phyloP scores from a whole-genome alignment of 805 yeast species.

The Sungouiella blattae region DNA sequence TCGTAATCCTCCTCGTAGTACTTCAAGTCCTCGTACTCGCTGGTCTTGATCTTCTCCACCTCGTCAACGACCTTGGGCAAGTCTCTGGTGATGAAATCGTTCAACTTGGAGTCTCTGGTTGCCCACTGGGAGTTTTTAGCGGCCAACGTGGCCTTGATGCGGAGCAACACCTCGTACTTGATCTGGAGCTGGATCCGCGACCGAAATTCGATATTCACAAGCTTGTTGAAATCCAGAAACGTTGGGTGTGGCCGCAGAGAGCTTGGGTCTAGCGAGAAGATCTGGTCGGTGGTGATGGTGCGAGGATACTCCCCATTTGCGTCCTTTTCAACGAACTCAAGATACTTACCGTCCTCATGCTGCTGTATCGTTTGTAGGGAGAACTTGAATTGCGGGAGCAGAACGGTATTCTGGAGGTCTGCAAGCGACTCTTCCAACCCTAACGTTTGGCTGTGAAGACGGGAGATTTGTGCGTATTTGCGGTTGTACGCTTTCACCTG shows the following conservation, averaged over 20 bases:
- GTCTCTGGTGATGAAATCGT: conserved; percentile 26
- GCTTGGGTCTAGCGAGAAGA: conserved; percentile 28
- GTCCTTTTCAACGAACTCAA: conserved; percentile 13
- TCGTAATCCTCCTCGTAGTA: conserved; percentile 19
- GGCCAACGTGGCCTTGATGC: conserved; percentile 28
- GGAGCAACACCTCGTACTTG: conserved; percentile 32
- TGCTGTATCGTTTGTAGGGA: conserved; percentile 26
- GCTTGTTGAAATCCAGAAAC: conserved; percentile 23
- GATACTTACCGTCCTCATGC: conserved; percentile 20
- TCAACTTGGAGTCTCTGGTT: conserved; percentile 26
- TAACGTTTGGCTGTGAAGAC: conserved; percentile 24
- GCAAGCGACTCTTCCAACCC: conserved; percentile 22
- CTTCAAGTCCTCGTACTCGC: conserved; percentile 26
- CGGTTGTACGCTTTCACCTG: conserved; percentile 29
- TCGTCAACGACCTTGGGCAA: conserved; percentile 24
- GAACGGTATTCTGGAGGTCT: conserved; percentile 17
- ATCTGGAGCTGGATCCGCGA: conserved; percentile 30
- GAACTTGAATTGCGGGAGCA: conserved; percentile 25
- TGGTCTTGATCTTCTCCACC: conserved; percentile 25
- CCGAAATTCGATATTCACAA: conserved; percentile 32
- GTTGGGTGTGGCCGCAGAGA: conserved; percentile 26
- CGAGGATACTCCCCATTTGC: conserved; percentile 12
- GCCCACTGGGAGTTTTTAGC: conserved; percentile 35
- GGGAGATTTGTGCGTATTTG: conserved; percentile 25
- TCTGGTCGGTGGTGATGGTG: conserved; percentile 12